These are phyloP conservation scores for Trametes maxima DNA, from an alignment of 768 basidiomycete genomes.

Conservation along the genomic window DNA sequence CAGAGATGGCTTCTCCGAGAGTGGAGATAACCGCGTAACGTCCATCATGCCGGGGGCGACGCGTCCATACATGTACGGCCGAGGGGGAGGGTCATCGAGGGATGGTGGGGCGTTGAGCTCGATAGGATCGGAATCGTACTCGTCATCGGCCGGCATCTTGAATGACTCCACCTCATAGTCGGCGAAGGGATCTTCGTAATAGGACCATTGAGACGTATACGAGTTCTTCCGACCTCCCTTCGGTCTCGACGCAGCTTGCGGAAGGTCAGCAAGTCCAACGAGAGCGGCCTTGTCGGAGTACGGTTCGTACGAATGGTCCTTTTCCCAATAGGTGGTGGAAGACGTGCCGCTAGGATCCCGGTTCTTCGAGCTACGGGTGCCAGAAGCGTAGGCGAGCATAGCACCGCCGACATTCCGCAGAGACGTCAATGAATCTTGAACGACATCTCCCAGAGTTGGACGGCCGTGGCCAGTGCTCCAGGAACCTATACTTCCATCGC, in stretches of 20 bases:
- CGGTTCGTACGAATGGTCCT: slow-evolving; percentile 41
- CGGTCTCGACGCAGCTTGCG: slow-evolving; percentile 19
- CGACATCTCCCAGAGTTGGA: slow-evolving; percentile 29
- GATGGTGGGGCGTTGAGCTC: slow-evolving; percentile 16
- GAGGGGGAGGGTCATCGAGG: slow-evolving; percentile 30
- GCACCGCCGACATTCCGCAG: slow-evolving; percentile 33
- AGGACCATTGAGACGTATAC: slow-evolving; percentile 22
- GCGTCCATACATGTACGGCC: slow-evolving; percentile 24
- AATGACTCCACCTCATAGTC: slow-evolving; percentile 30
- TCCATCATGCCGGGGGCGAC: slow-evolving; percentile 20
- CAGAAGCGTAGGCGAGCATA: slow-evolving; percentile 33
- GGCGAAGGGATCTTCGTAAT: slow-evolving; percentile 31
- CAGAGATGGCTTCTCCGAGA: slow-evolving; percentile 29
- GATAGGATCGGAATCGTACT: slow-evolving; percentile 28
- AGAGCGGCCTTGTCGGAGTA: slow-evolving; percentile 49
- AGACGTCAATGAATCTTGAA: slow-evolving; percentile 32
- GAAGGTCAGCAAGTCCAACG: slow-evolving; percentile 22
- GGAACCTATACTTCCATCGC: slow-evolving; percentile 31
- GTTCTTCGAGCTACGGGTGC: slow-evolving; percentile 21
- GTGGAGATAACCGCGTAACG: slow-evolving; percentile 28
- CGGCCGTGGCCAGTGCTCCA: slow-evolving; percentile 24
- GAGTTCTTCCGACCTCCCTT: slow-evolving; percentile 27
- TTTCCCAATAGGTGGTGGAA: slow-evolving; percentile 45
- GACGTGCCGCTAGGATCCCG: slow-evolving; percentile 44
- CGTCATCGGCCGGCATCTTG: slow-evolving; percentile 26